Evolutionary conservation across 2,329 filamentous ascomycete species (phyloP), one percentile per base, ranked within the genome.

Genomic region (Nemania sp.): DNA sequence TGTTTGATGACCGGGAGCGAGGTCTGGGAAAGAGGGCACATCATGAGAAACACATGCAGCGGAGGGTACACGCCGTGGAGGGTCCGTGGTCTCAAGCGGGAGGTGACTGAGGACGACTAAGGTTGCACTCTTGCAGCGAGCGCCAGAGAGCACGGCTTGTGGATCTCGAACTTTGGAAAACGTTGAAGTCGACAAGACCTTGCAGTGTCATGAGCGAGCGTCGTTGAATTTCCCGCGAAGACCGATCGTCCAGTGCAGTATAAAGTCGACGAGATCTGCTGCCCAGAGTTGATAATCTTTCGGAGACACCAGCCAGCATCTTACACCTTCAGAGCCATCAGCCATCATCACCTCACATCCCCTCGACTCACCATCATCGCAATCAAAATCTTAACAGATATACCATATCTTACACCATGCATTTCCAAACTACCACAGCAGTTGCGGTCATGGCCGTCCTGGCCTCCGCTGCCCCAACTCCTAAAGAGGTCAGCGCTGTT

Each of bases 331-430:
- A 11, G 13, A 34, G 25, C 21, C n/a, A 21, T 21, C 20, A n/a
- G 12, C 13, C 45, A 29, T 15, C 34, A 37, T 15, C 34, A 37
- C 25, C 35, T n/a, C 35, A 12, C 3, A 39, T 39, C 35, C 3
- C 35, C 35, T n/a, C 4, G 4, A 4, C 15, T n/a, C 35, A 13
- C 11, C 32, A 18, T 49, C 46, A 32, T n/a, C 17, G 20, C n/a
- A 49, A 20, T 35, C 21, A 32, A 6, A 32, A 32, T 49, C 18
- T 37, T 5, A 39, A 37, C 34, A 39, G 13, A 32, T 12, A 46
- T 37, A n/a, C n/a, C n/a, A n/a, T n/a, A n/a, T 17, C 25, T 45
- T 3, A 29, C 51, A 54, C 10, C 39, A 54, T 54, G 51, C 51
- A 37, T 54, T 46, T 46, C 51, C 51, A 54, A 45, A 7, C 46